Evolutionary conservation across 2,329 filamentous ascomycete genomes (phyloP).

Genomic region (Didymella pomorum): DNA sequence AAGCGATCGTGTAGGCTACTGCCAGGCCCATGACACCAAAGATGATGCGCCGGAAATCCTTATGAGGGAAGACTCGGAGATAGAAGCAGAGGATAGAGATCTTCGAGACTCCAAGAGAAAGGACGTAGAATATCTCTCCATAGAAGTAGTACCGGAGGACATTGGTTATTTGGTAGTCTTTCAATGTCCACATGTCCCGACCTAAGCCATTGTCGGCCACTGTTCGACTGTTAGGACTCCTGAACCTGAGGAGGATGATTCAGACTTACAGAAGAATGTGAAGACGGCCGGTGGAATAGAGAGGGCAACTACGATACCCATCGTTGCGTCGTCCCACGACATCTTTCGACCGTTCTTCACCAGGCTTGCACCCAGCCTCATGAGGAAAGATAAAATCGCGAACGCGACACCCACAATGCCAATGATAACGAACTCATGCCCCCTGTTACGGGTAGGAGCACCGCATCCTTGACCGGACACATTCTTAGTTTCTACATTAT

Average conservation of each 20-base stretch:
- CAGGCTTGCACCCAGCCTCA: slow-evolving; percentile 48
- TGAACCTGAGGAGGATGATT: neutral
- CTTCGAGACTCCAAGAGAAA: slow-evolving; percentile 40
- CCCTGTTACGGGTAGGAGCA: slow-evolving; percentile 47
- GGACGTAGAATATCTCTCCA: slow-evolving; percentile 48
- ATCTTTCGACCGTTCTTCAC: slow-evolving; percentile 45
- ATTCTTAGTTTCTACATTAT: slow-evolving; percentile 47
- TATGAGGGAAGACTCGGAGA: slow-evolving; percentile 45
- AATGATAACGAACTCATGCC: slow-evolving; percentile 37
- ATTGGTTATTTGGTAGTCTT: slow-evolving; percentile 51
- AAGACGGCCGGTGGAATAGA: slow-evolving; percentile 35
- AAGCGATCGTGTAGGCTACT: slow-evolving; percentile 48
- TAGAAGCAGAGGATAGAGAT: slow-evolving; percentile 49
- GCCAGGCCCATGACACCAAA: slow-evolving; percentile 40
- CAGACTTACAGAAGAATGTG: slow-evolving; percentile 21
- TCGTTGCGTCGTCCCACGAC: slow-evolving; percentile 51
- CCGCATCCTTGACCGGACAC: slow-evolving; percentile 49
- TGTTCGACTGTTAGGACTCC: slow-evolving; percentile 31
- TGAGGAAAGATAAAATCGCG: slow-evolving; percentile 43
- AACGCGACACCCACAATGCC: slow-evolving; percentile 42
- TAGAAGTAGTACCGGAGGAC: slow-evolving; percentile 48
- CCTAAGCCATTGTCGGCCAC: slow-evolving; percentile 53
- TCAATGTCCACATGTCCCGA: slow-evolving; percentile 61
- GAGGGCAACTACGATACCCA: slow-evolving; percentile 49
- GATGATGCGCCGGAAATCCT: slow-evolving; percentile 34